These are phyloP conservation scores for Phaffomyces opuntiae DNA, from an alignment of 805 yeast genomes.

Conservation along the genomic window DNA sequence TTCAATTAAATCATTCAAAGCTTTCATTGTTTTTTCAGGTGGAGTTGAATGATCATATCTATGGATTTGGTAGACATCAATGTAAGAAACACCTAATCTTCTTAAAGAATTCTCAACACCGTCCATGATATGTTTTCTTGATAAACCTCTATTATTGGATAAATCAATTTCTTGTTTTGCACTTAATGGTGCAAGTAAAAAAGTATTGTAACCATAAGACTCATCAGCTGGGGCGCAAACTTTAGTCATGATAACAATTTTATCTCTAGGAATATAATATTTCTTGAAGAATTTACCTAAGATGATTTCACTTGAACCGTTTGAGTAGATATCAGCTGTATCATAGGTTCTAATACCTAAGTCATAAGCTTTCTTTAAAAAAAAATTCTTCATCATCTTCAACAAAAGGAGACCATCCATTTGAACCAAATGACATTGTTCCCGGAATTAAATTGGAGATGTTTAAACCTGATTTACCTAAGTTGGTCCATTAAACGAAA, in stretches of 20 bases:
- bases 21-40: conserved; percentile 44
- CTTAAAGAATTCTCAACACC: conserved; percentile 33
- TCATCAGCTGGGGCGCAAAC: conserved; percentile 9
- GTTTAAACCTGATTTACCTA: conserved; percentile 41
- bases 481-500: conserved; percentile 10
- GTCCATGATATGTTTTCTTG: conserved; percentile 41
- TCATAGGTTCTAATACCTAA: conserved; percentile 41
- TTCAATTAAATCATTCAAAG: conserved; percentile 43
- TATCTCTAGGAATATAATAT: conserved; percentile 44
- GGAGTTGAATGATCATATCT: conserved; percentile 39
- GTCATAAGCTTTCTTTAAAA: conserved; percentile 40
- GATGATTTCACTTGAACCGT: conserved; percentile 39
- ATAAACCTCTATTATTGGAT: conserved; percentile 31
- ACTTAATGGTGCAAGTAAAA: conserved; percentile 21
- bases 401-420: conserved; percentile 35
- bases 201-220: background rate
- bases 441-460: conserved; percentile 45
- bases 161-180: conserved; percentile 2
- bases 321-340: conserved; percentile 42
- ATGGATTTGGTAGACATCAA: conserved; percentile 48
- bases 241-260: conserved; percentile 48
- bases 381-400: conserved; percentile 43
- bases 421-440: conserved; percentile 37
- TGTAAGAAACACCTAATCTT: conserved; percentile 35
- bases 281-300: conserved; percentile 46